Evolutionary conservation across 129 eudicot genomes (phyloP), one percentile per base, ranked within the genome.

Genomic region (Centella asiatica): DNA sequence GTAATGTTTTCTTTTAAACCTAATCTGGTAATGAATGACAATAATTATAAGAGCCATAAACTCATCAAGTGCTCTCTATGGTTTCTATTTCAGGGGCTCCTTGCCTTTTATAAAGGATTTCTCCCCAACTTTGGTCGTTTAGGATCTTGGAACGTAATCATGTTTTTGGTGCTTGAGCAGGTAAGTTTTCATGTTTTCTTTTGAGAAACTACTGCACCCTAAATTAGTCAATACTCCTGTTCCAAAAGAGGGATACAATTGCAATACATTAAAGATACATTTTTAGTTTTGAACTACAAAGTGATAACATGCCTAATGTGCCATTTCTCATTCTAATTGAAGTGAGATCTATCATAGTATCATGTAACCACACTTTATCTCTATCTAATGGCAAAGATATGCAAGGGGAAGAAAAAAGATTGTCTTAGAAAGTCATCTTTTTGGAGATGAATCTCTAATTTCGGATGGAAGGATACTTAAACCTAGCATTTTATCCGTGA

Each of bases 91-190:
- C 84, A 89, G 97, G 97, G 97, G 58, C 81, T 83, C 44, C 64
- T 72, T 5, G 97, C 92, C 1, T 89, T 89, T 42, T 89, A 89
- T 66, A 89, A 89, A 58, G 97, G 97, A 46, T 89, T 89, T 83
- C 79, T 89, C 49, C 86, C 88, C 66, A 89, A 89, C 70, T 83
- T 89, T 69, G 84, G 82, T 69, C 85, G 97, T 63, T 79, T 89
- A 46, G 97, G 97, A 68, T 73, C 84, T 1, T 85, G 95, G 97
- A 89, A 89, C 24, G 95, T 78, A 28, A 80, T 89, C 74, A 89
- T 89, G 97, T 89, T 89, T 75, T 73, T 85, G 74, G 81, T 81
- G 40, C 74, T 89, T 52, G 97, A 89, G 77, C 88, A 82, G 62
- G 97, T 85, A 85, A 82, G 89, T 46, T 66, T 31, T 18, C 39